Conservation (phyloP, 345 rosid species). For the Mallotus nudiflorus region DNA sequence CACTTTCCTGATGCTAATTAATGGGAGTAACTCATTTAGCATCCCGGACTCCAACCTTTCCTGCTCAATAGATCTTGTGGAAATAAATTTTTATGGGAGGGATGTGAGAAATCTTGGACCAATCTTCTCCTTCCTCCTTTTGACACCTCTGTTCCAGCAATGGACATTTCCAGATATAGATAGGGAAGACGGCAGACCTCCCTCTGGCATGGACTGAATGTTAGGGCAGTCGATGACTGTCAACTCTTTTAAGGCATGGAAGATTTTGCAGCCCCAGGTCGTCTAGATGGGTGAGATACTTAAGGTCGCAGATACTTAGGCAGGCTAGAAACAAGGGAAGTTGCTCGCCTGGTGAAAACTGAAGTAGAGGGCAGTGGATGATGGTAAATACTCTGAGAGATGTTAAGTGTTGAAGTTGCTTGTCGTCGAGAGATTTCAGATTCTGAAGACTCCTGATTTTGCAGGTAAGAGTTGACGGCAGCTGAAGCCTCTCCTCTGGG, state of each 20-base stretch:
- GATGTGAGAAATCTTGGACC: not conserved
- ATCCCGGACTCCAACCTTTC: too few species aligned
- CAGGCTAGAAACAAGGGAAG: not conserved
- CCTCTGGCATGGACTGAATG: too few species aligned
- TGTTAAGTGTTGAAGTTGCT: not conserved
- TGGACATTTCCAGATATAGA: constrained; percentile 4
- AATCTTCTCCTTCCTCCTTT: not conserved
- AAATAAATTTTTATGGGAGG: not conserved
- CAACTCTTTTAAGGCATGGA: too few species aligned
- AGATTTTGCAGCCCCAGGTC: too few species aligned
- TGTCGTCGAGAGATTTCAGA: not conserved
- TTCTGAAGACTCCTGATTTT: not conserved
- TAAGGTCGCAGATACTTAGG: too few species aligned
- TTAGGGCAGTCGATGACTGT: too few species aligned
- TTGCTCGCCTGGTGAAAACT: not conserved
- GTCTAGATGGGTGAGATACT: too few species aligned
- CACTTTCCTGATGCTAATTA: too few species aligned
- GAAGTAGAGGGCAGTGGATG: not conserved
- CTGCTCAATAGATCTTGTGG: not conserved
- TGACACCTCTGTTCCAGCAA: not conserved
- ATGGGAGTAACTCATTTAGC: too few species aligned
- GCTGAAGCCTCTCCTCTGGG: not conserved
- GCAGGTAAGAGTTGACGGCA: constrained; percentile 5
- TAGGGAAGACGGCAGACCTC: not conserved
- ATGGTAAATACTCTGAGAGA: not conserved